Evolutionary conservation across 2,329 filamentous ascomycete species (phyloP).

Genomic region (Madurella mycetomatis): DNA sequence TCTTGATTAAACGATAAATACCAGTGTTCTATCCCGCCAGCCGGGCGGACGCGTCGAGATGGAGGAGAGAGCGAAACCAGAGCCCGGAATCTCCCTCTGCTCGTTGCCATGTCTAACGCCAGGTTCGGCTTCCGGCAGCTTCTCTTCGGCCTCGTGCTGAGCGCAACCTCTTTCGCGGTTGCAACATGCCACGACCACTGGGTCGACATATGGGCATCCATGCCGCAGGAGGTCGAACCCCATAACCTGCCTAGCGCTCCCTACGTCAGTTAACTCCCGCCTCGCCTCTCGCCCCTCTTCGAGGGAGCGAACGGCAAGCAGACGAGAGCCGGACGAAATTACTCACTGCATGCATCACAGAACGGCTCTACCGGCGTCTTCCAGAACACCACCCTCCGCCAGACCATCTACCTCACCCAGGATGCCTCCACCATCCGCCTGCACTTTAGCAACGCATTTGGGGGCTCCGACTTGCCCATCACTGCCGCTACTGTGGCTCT

Average conservation of each 20-base stretch:
- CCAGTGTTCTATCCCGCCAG: not conserved
- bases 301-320: not conserved
- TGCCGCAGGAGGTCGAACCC: constrained; percentile 59
- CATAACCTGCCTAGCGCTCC: constrained; percentile 53
- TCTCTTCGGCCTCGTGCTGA: constrained; percentile 17
- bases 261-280: constrained; percentile 40
- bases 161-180: constrained; percentile 7
- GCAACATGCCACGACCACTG: constrained; percentile 41
- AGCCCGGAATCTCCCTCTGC: not conserved
- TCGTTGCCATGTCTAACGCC: constrained; percentile 9
- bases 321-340: not conserved
- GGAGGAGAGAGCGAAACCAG: not conserved
- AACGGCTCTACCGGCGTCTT: constrained; percentile 51
- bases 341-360: constrained; percentile 32
- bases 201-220: constrained; percentile 58
- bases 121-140: constrained; percentile 11
- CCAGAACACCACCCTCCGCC: constrained; percentile 55
- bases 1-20: constrained; percentile 11
- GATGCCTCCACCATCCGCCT: constrained; percentile 51
- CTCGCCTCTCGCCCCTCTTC: not conserved
- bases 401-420: constrained; percentile 55
- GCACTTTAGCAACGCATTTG: constrained; percentile 59
- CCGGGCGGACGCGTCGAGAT: not conserved
- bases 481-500: constrained; percentile 53
- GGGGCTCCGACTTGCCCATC: constrained; percentile 52